A percentile compares a stretch with the other conserved stretches of the same genome.
phyloP scores from a whole-genome alignment of 306 rosid species.

The Trifolium dubium region DNA sequence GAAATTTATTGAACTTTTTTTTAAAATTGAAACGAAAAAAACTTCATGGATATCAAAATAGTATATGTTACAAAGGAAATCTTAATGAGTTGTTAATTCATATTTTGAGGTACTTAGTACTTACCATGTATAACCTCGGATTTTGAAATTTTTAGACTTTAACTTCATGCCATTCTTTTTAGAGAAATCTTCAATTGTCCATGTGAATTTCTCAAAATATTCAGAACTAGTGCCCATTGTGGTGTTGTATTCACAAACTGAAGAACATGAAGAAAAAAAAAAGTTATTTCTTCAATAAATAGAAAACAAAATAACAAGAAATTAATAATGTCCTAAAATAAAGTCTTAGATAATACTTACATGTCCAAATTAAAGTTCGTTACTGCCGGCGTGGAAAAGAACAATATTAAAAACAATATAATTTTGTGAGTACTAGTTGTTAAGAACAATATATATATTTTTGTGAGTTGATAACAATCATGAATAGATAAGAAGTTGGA shows the following conservation, averaged over 20 bases:
- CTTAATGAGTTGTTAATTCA: too few species aligned
- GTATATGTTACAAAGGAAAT: too few species aligned
- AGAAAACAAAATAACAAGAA: not conserved
- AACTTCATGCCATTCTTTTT: constrained; percentile 29
- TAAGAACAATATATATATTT: too few species aligned
- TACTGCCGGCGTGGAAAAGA: not conserved
- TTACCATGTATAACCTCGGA: constrained; percentile 40
- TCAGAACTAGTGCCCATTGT: constrained; percentile 13
- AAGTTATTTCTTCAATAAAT: not conserved
- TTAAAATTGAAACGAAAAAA: not conserved
- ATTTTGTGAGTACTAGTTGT: too few species aligned
- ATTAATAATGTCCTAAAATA: not conserved
- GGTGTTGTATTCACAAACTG: not conserved
- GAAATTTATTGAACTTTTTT: too few species aligned
- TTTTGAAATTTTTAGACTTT: constrained; percentile 38
- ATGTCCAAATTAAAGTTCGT: not conserved
- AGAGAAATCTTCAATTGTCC: constrained; percentile 49
- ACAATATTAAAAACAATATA: too few species aligned
- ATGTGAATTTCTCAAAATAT: constrained; percentile 43
- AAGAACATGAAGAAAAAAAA: not conserved
- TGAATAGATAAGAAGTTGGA: not conserved
- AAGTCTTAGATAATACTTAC: not conserved
- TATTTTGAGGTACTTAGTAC: too few species aligned
- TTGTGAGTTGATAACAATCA: not conserved
- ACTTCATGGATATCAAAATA: not conserved